Percentiles rank a stretch among this genome's conserved stretches.
These are phyloP conservation scores for Talaromyces sp. DNA, from an alignment of 2,329 filamentous ascomycete species.

Conservation along the genomic window DNA sequence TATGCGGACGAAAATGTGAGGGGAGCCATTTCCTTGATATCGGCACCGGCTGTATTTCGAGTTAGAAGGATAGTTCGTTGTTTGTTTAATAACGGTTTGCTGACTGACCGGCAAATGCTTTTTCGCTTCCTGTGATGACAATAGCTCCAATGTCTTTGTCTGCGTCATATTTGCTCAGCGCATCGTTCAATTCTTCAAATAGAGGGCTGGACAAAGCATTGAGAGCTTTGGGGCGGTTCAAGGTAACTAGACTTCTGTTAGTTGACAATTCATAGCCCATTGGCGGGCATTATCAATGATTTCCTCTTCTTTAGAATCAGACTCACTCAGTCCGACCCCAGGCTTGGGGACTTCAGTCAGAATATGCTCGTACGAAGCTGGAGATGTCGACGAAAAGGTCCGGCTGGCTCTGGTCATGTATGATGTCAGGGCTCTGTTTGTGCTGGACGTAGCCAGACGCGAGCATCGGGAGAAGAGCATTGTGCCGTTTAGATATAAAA, in stretches of 20 bases:
- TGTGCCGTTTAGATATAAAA: not conserved
- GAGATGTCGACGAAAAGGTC: constrained; percentile 37
- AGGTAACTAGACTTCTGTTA: constrained; percentile 58
- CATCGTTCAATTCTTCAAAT: constrained; percentile 81
- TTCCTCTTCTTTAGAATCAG: not conserved
- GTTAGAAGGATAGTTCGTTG: constrained; percentile 4
- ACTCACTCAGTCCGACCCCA: constrained; percentile 81
- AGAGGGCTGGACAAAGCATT: constrained; percentile 91
- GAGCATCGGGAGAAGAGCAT: constrained; percentile 47
- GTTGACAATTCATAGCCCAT: not conserved
- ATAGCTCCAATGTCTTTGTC: constrained; percentile 68
- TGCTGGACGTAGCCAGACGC: constrained; percentile 55
- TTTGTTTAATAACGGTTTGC: not conserved
- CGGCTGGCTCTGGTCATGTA: constrained; percentile 28
- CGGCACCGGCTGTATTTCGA: constrained; percentile 63
- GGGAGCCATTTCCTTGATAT: constrained; percentile 98
- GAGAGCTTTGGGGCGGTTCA: constrained; percentile 90
- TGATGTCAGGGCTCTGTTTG: constrained; percentile 29
- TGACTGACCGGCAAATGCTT: constrained; percentile 66
- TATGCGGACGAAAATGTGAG: constrained; percentile 86
- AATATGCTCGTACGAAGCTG: constrained; percentile 67
- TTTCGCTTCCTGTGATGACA: constrained; percentile 79
- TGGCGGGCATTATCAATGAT: not conserved
- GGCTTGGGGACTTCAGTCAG: constrained; percentile 75
- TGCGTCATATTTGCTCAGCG: constrained; percentile 63